These are phyloP conservation scores for Puya raimondii DNA, from an alignment of 176 grass and related monocot genomes.

Conservation along the genomic window DNA sequence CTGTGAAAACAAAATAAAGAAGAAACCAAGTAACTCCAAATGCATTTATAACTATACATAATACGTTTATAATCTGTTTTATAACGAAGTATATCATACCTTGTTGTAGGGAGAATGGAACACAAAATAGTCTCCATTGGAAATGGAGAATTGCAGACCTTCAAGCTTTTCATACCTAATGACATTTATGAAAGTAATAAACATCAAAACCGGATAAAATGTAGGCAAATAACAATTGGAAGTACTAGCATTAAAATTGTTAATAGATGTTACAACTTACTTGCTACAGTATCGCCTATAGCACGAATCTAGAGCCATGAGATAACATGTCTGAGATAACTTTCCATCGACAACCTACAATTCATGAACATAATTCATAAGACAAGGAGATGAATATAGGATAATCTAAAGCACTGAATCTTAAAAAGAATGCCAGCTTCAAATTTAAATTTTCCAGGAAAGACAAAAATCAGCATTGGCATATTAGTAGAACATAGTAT, in stretches of 20 bases:
- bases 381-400: background rate
- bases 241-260: slow-evolving; percentile 2
- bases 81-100: slow-evolving; percentile 30
- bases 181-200: slow-evolving; percentile 4
- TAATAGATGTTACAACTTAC: slow-evolving; percentile 27
- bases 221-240: slow-evolving; percentile 6
- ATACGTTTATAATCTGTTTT: slow-evolving; percentile 6
- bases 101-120: slow-evolving; percentile 99
- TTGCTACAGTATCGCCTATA: slow-evolving; percentile 65
- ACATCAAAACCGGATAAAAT: slow-evolving; percentile 7
- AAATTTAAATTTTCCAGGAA: background rate
- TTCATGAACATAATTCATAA: background rate
- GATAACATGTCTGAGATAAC: slow-evolving; percentile 92
- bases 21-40: slow-evolving; percentile 4
- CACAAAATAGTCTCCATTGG: slow-evolving; percentile 71
- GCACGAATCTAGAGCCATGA: slow-evolving; percentile 81
- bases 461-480: background rate
- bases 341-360: slow-evolving; percentile 97
- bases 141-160: slow-evolving; percentile 72
- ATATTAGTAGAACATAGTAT: background rate
- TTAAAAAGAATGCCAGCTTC: slow-evolving; percentile 3
- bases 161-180: slow-evolving; percentile 74
- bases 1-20: slow-evolving; percentile 23
- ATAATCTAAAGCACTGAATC: background rate
- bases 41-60: background rate